Evolutionary conservation across 2,329 filamentous ascomycete genomes (phyloP).

Genomic region (Fusarium sp.): DNA sequence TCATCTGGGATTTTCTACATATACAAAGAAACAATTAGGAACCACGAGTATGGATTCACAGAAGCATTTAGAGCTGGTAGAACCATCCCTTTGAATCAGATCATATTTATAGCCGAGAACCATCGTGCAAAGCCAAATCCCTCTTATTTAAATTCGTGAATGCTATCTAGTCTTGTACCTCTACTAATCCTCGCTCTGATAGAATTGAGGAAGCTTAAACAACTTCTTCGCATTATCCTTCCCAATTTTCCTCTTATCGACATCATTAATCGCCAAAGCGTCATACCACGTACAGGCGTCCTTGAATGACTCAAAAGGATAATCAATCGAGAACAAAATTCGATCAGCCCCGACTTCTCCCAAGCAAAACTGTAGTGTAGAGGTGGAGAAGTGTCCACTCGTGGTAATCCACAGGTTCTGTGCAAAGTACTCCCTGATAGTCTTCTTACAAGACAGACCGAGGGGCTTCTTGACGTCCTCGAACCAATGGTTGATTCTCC

Average conservation of each 20-base stretch:
- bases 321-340: slow-evolving; percentile 66
- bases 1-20: neutral
- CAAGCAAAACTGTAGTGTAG: slow-evolving; percentile 63
- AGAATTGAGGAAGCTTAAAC: slow-evolving; percentile 52
- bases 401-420: slow-evolving; percentile 70
- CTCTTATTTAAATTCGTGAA: no score
- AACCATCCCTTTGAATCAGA: no score
- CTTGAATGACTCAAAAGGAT: slow-evolving; percentile 63
- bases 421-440: slow-evolving; percentile 65
- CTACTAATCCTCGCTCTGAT: slow-evolving; percentile 38
- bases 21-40: neutral
- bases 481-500: slow-evolving; percentile 67
- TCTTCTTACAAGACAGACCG: slow-evolving; percentile 61
- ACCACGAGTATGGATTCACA: no score
- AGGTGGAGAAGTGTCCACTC: slow-evolving; percentile 66
- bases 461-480: slow-evolving; percentile 67
- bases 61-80: no score
- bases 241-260: slow-evolving; percentile 56
- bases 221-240: slow-evolving; percentile 58
- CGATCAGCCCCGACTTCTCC: slow-evolving; percentile 62
- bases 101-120: no score
- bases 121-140: no score
- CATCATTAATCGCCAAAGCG: slow-evolving; percentile 51
- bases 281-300: slow-evolving; percentile 59
- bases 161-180: neutral